Base-by-base conservation (phyloP, 495 filamentous ascomycete species). In the Penicillium simplicissimum region DNA sequence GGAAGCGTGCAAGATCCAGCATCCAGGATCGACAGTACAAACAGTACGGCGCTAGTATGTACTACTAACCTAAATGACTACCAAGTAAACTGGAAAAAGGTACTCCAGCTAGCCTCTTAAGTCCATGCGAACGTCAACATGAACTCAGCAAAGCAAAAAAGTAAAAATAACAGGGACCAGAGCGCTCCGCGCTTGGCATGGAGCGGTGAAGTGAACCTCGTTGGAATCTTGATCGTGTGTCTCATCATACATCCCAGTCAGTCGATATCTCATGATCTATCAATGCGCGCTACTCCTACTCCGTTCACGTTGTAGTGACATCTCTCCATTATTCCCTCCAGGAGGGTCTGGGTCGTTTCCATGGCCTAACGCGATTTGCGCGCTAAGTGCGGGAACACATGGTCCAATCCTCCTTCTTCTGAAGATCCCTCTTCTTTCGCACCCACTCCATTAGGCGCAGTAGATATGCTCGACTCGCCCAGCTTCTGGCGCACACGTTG, bases 311-410 rank as follows among this genome's bases (percentile, higher is more conserved):
- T 49, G 23, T n/a, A 3, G 7, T 45, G 42, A 31, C n/a, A n/a
- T 52, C 25, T 34, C 48, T 34, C n/a, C 6, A 33, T 52, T 7
- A 21, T 9, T 33, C 34, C 51, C 19, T 53, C 33, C 21, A 6
- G 4, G 9, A n/a, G 31, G 11, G 23, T 25, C 49, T 4, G 49
- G 49, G 1, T 23, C 1, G 17, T 15, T 3, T 23, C 57, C 59
- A 62, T 45, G 48, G 52, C 59, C 53, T 66, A 66, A 52, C 63
- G 43, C 53, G 48, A 60, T 51, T 64, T 47, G 55, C 64, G 64
- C 55, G 72, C 71, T 65, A 81, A 57, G 67, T 80, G 77, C 19
- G 79, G 77, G 59, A 77, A 81, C n/a, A 81, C 77, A 74, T 81
- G 77, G 19, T 57, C 65, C 28, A 80, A 55, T 10, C 74, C 72